Evolutionary conservation across 164 flowering plant genomes (phyloP).

Genomic region (Sedum album): DNA sequence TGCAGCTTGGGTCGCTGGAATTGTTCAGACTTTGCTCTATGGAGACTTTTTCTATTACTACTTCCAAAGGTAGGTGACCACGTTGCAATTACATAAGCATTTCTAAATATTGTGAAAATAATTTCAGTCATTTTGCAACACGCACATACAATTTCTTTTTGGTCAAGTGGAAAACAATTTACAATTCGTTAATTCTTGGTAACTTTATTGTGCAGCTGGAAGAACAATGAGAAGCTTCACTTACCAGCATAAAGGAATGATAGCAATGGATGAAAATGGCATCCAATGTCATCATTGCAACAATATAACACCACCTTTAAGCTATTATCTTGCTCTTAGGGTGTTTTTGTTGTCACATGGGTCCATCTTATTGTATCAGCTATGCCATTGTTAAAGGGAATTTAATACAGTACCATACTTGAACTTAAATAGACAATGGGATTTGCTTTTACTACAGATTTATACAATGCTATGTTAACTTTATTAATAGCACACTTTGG

Average conservation of each 20-base stretch:
- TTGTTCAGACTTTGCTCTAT: too few relatives aligned
- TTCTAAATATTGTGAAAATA: too few relatives aligned
- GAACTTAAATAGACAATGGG: background rate
- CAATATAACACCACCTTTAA: background rate
- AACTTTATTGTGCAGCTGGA: constrained; percentile 46
- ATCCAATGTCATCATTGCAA: background rate
- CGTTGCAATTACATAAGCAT: too few relatives aligned
- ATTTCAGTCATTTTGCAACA: background rate
- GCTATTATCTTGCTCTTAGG: background rate
- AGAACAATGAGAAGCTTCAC: constrained; percentile 67
- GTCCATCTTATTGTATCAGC: background rate
- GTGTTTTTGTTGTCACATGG: background rate
- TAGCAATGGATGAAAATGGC: constrained; percentile 3
- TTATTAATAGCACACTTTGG: too few relatives aligned
- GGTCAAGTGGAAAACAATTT: background rate
- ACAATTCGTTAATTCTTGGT: background rate
- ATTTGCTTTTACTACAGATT: background rate
- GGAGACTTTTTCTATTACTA: too few relatives aligned
- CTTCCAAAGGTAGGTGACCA: too few relatives aligned
- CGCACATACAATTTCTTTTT: background rate
- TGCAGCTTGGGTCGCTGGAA: background rate
- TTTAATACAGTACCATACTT: background rate
- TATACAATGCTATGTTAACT: background rate
- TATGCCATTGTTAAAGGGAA: background rate
- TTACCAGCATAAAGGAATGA: constrained; percentile 47